A percentile compares a stretch with the other conserved stretches of the same genome.
phyloP scores from a whole-genome alignment of 352 stramenopile species.

The Globisporangium paddicum region DNA sequence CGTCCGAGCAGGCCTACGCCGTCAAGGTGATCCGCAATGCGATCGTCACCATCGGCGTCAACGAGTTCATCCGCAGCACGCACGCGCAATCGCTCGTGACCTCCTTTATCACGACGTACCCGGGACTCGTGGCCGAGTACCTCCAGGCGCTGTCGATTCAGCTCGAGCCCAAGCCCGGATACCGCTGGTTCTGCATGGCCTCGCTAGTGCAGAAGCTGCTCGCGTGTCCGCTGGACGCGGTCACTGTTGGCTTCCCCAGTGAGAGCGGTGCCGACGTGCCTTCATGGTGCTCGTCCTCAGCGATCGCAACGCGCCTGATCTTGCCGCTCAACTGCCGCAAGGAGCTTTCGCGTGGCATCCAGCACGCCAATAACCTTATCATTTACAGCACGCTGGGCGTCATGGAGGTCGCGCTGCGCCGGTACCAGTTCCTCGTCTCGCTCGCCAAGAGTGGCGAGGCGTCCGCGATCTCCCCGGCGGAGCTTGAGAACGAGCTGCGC shows the following conservation, averaged over 20 bases:
- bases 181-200: conserved; percentile 72
- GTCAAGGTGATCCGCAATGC: conserved; percentile 65
- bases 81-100: conserved; percentile 50
- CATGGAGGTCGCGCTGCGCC: conserved; percentile 51
- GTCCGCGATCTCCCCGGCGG: conserved; percentile 7
- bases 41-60: conserved; percentile 58
- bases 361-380: conserved; percentile 70
- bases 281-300: conserved; percentile 43
- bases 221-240: conserved; percentile 36
- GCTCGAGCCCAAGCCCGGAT: conserved; percentile 69
- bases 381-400: conserved; percentile 72
- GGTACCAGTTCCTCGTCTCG: conserved; percentile 37
- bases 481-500: conserved; percentile 64
- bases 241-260: conserved; percentile 20
- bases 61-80: conserved; percentile 47
- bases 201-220: conserved; percentile 72
- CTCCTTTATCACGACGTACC: conserved; percentile 58
- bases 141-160: conserved; percentile 48
- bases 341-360: conserved; percentile 74
- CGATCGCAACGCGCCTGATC: conserved; percentile 56
- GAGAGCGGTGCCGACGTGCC: conserved; percentile 1
- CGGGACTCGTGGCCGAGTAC: conserved; percentile 55
- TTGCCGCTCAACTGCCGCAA: conserved; percentile 68
- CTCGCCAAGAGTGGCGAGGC: conserved; percentile 16
- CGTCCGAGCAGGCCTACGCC: conserved; percentile 40